Evolutionary conservation across 768 basidiomycete species (phyloP).

Genomic region (Multifurca ochricompacta): DNA sequence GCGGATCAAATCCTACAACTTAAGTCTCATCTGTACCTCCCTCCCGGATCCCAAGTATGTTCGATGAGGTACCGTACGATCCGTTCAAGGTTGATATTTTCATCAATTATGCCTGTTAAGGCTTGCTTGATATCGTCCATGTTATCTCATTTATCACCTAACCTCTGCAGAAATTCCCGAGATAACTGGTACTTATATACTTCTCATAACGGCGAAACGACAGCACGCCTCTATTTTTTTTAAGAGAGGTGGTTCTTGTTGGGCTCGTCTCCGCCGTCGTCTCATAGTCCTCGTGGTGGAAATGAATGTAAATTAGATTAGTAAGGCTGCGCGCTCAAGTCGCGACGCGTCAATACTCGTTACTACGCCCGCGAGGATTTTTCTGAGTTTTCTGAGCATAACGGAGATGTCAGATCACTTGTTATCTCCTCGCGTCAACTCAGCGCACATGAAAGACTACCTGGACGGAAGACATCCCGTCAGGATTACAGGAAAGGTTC

Average conservation of each 20-base stretch:
- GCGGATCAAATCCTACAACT: constrained; percentile 13
- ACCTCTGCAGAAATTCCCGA: too few species aligned
- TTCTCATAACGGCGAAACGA: not conserved
- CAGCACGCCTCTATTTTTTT: too few species aligned
- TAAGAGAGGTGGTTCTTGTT: too few species aligned
- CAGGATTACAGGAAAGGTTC: constrained; percentile 17
- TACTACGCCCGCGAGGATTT: too few species aligned
- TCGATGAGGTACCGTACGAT: constrained; percentile 7
- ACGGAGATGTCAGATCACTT: constrained; percentile 4
- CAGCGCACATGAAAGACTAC: constrained; percentile 9
- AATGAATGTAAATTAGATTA: too few species aligned
- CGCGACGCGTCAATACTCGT: not conserved
- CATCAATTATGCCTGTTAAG: constrained; percentile 1
- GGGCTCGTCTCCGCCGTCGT: too few species aligned
- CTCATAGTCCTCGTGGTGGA: too few species aligned
- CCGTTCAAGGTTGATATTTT: constrained; percentile 21
- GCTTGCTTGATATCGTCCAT: not conserved
- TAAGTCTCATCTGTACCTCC: constrained; percentile 11
- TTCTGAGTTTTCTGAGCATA: too few species aligned
- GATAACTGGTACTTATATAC: not conserved
- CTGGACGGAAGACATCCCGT: constrained; percentile 6
- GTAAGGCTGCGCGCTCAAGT: too few species aligned
- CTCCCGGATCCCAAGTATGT: not conserved
- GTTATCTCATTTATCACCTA: not conserved
- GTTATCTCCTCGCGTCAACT: constrained; percentile 17